Conservation (phyloP, 495 filamentous ascomycete species). For the Rhizodiscina lignyota region DNA sequence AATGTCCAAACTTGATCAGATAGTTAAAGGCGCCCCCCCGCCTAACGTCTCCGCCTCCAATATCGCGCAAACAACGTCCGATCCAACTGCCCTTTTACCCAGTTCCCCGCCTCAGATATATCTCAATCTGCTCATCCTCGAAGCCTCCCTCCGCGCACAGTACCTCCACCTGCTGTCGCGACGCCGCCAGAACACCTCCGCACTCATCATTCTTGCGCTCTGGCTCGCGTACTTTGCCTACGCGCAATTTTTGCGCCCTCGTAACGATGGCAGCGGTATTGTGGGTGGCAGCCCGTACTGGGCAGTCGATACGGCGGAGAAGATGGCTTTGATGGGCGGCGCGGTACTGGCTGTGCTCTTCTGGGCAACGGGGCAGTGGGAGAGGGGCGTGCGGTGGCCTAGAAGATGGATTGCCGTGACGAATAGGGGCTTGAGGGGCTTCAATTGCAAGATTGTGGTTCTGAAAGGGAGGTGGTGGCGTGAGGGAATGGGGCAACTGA, state of each 20-base stretch:
- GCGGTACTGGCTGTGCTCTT: slow-evolving; percentile 66
- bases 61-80: slow-evolving; percentile 27
- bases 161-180: slow-evolving; percentile 80
- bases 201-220: slow-evolving; percentile 55
- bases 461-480: slow-evolving; percentile 71
- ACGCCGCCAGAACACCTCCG: slow-evolving; percentile 88
- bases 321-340: slow-evolving; percentile 75
- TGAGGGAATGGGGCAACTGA: slow-evolving; percentile 50
- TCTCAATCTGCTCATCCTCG: slow-evolving; percentile 91
- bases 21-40: slow-evolving; percentile 36
- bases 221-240: slow-evolving; percentile 80
- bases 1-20: slow-evolving; percentile 55
- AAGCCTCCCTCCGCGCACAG: slow-evolving; percentile 82
- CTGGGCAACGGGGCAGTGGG: slow-evolving; percentile 91
- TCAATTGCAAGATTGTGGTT: slow-evolving; percentile 91
- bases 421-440: slow-evolving; percentile 74
- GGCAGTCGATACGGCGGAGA: slow-evolving; percentile 77
- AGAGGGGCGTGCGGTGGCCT: slow-evolving; percentile 87
- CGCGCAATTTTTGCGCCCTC: slow-evolving; percentile 71
- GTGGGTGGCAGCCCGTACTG: slow-evolving; percentile 91
- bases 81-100: slow-evolving; percentile 68
- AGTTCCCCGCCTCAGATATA: slow-evolving; percentile 95
- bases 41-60: slow-evolving; percentile 19
- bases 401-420: slow-evolving; percentile 74
- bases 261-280: slow-evolving; percentile 78